Evolutionary conservation across 768 basidiomycete species (phyloP), one percentile per base, ranked within the genome.

Genomic region (Lactarius pseudohatsudake): DNA sequence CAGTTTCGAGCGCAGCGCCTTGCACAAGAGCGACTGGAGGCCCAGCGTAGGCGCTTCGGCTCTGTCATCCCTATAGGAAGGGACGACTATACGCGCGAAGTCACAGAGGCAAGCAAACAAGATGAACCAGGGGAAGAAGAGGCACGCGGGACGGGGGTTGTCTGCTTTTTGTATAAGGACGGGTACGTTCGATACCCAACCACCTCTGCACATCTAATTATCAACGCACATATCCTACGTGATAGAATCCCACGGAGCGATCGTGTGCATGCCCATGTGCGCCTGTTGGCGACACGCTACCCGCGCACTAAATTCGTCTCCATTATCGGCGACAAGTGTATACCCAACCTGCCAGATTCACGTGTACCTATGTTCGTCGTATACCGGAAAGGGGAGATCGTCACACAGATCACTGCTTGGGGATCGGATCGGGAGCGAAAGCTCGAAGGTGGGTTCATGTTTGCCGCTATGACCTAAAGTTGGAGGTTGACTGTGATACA

Each of bases 221-320:
- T 61, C 38, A 40, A 40, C 20, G 9, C n/a, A 64, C 28, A 22
- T 47, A 30, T 30, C 63, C 5, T 43, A 11, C 36, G 43, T 43
- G 13, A 36, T 73, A 96, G 96, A 4, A 82, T 96, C 40, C 87
- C 90, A 20, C 84, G 88, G 62, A 94, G 91, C 64, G 89, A 94
- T 66, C 87, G 88, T 56, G 80, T 96, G 13, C 85, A 84, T 60
- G 77, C 82, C 32, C 88, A 96, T 60, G 77, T 98, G 32, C 81
- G 81, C 5, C 81, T 80, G 0, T 81, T 99, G 6, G 94, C 97
- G 2, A 80, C 80, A n/a, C 85, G 86, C 61, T 90, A 96, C 75
- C 92, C 95, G 2, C 88, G 89, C 57, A 92, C 95, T 13, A 98
- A 98, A 78, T 97, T 99, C 71, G 90, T 98, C 67, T 94, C 92